Evolutionary conservation across 176 grass and related monocot genomes (phyloP), one percentile per base, ranked within the genome.

Genomic region (Puccinellia tenuiflora): DNA sequence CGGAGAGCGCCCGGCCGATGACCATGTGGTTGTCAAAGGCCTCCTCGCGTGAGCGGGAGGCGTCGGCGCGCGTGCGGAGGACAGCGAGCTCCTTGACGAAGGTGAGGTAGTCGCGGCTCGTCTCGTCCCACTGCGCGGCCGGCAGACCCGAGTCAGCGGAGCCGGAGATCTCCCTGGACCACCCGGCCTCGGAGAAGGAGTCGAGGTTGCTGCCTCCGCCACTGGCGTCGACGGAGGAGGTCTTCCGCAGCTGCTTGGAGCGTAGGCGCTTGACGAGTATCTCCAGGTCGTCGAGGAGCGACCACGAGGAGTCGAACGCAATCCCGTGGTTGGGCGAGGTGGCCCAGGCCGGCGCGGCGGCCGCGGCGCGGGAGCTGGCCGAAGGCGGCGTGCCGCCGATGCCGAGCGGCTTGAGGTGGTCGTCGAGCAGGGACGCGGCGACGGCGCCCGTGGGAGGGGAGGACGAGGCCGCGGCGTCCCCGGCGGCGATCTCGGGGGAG

Each of bases 21-120:
- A 90, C 87, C 93, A 99, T 96, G 73, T 96, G 96, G 85, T 94
- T 96, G 48, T 99, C 96, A 21, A 99, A 88, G 8, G 96, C 96
- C 91, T 99, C 96, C 85, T 96, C 96, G 26, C 91, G 89, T 0
- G 91, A 69, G 51, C 85, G 77, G 7, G 91, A 82, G 6, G 73
- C 78, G 60, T 99, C 97, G 8, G 93, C 97, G 37, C 93, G 91
- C 47, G 83, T 84, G 47, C 97, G 91, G 74, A 99, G 87, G 1
- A 87, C 83, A 0, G 93, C 91, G 25, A 99, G 83, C 83, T 99
- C 97, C 91, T 96, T 99, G 68, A 99, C 83, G 87, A 99, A 99
- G 38, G 89, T 79, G 65, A 96, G 93, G 87, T 99, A 99, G 75
- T 99, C 89, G 33, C 91, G 91, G 84, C 91, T 92, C 0, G 89